Evolutionary conservation across 176 grass and related monocot genomes (phyloP).

Genomic region (Bolboschoenus planiculmis): DNA sequence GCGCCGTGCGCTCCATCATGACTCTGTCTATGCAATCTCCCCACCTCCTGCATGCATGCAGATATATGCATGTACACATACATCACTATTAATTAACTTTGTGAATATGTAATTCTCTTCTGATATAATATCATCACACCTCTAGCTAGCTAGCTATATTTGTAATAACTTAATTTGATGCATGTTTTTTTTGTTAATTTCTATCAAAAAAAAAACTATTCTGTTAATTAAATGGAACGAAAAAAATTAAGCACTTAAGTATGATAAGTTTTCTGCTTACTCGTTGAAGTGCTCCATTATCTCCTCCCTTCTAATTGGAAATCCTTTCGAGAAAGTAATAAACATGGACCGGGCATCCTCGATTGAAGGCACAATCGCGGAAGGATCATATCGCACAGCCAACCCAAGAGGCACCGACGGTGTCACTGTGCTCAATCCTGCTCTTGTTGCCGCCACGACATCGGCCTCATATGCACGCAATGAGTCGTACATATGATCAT

Average conservation of each 20-base stretch:
- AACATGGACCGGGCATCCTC: constrained; percentile 65
- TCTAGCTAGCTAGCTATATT: background rate
- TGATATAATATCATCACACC: background rate
- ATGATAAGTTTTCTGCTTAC: constrained; percentile 19
- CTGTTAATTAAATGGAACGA: background rate
- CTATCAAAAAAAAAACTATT: background rate
- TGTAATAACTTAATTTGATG: too few relatives aligned
- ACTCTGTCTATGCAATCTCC: constrained; percentile 55
- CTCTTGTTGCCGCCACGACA: background rate
- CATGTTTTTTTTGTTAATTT: too few relatives aligned
- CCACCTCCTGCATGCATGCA: constrained; percentile 44
- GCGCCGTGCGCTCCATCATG: constrained; percentile 45
- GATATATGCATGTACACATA: background rate
- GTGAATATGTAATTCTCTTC: too few relatives aligned
- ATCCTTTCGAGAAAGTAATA: constrained; percentile 44
- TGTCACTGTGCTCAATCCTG: background rate
- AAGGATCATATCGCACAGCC: background rate
- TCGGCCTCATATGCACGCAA: constrained; percentile 16
- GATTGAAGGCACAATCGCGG: background rate
- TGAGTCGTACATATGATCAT: constrained; percentile 26
- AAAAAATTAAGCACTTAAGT: too few relatives aligned
- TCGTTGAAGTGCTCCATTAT: constrained; percentile 50
- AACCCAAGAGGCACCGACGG: constrained; percentile 15
- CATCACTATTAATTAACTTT: background rate
- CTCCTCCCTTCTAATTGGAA: constrained; percentile 33